A percentile compares a stretch with the other conserved stretches of the same genome.
Conservation (phyloP, 2,329 filamentous ascomycete species). For the Cytospora piceae region DNA sequence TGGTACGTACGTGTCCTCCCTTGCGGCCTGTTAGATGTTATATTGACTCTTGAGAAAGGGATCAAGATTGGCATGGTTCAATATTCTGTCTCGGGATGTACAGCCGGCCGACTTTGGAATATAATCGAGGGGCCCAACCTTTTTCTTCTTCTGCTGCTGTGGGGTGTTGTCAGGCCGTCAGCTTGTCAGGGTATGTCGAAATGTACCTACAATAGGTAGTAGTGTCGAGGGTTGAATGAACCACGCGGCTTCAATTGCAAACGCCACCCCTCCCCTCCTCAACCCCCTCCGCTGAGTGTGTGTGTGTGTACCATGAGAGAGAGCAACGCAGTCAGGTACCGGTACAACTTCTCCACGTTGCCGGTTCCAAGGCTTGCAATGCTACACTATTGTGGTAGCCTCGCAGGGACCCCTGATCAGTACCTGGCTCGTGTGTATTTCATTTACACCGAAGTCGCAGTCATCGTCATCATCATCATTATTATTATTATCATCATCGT, state of each 20-base stretch:
- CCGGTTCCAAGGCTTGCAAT: neutral
- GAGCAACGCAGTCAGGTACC: slow-evolving; percentile 8
- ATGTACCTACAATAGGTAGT: no score
- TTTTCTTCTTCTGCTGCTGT: neutral
- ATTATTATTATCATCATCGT: no score
- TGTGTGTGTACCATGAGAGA: no score
- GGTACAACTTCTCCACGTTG: slow-evolving; percentile 21
- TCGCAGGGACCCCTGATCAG: slow-evolving; percentile 11
- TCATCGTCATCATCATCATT: neutral
- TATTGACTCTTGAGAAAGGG: neutral
- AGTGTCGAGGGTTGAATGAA: no score
- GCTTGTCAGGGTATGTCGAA: no score
- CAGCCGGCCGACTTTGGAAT: neutral
- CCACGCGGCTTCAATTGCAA: no score
- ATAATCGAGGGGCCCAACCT: slow-evolving; percentile 11
- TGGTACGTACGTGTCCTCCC: neutral
- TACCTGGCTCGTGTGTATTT: neutral
- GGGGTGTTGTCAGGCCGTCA: neutral
- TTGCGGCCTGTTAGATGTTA: neutral
- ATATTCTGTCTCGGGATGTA: neutral
- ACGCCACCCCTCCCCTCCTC: no score
- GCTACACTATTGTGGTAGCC: neutral
- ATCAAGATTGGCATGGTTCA: neutral
- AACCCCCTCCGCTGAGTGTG: no score
- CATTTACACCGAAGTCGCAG: neutral